These are phyloP conservation scores for Dendrocalamus latiflorus DNA, from an alignment of 202 grass and related monocot species.

Conservation along the genomic window DNA sequence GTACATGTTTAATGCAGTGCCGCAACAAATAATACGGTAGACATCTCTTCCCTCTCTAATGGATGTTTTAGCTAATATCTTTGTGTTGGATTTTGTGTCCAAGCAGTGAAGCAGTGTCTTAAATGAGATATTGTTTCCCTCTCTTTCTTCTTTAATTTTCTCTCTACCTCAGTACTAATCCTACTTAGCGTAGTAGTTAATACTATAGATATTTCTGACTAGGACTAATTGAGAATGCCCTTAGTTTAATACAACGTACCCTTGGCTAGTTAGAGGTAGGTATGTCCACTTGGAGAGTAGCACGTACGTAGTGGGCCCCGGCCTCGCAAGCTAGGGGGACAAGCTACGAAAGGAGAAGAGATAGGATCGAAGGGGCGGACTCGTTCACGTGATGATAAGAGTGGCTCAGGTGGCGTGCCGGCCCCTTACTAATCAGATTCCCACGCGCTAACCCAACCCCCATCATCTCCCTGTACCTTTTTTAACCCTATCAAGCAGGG, in stretches of 20 bases:
- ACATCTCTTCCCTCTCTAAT: too few species aligned
- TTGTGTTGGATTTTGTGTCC: too few species aligned
- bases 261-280: neutral
- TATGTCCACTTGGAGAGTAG: neutral
- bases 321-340: neutral
- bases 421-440: slow-evolving; percentile 74
- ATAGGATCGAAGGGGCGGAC: slow-evolving; percentile 8
- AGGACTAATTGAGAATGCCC: too few species aligned
- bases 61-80: too few species aligned
- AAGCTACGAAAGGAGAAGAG: neutral
- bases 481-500: neutral
- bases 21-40: too few species aligned
- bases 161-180: too few species aligned
- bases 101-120: too few species aligned
- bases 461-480: slow-evolving; percentile 7
- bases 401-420: slow-evolving; percentile 77
- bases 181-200: too few species aligned
- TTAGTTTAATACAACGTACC: neutral
- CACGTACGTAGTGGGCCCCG: neutral
- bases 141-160: too few species aligned
- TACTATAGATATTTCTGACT: too few species aligned
- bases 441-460: slow-evolving; percentile 62
- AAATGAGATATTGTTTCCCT: too few species aligned
- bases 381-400: slow-evolving; percentile 72
- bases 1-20: too few species aligned